Conservation (phyloP, 768 basidiomycete genomes). For the Lactarius akahatsu region DNA sequence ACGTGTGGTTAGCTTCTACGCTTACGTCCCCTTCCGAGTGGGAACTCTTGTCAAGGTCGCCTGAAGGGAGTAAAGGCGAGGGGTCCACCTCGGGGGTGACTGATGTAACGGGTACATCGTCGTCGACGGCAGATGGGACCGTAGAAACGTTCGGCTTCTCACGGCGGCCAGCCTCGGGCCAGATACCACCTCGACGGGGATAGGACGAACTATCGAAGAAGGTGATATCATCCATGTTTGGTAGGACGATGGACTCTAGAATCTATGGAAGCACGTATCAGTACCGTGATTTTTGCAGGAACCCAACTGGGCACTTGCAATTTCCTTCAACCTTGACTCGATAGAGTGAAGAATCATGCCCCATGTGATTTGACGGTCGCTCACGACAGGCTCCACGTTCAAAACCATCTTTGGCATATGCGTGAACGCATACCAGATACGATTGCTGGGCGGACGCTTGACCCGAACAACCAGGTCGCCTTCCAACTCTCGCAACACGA, state of each 20-base stretch:
- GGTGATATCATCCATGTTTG: constrained; percentile 97
- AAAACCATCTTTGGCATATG: constrained; percentile 84
- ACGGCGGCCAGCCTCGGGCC: constrained; percentile 66
- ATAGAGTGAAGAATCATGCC: constrained; percentile 87
- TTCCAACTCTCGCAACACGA: constrained; percentile 84
- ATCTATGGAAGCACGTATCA: constrained; percentile 52
- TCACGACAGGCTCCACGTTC: constrained; percentile 90
- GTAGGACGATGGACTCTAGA: constrained; percentile 89
- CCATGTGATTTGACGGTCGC: constrained; percentile 93
- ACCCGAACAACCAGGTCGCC: constrained; percentile 88
- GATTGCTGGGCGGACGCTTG: constrained; percentile 92
- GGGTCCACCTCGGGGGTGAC: constrained; percentile 34
- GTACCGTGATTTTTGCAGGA: constrained; percentile 15
- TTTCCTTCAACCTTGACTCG: constrained; percentile 83
- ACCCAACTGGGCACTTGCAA: constrained; percentile 49
- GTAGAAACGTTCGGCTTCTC: constrained; percentile 32
- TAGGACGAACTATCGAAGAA: constrained; percentile 81
- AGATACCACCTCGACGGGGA: constrained; percentile 83
- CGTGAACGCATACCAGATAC: constrained; percentile 96
- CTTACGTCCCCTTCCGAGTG: constrained; percentile 37
- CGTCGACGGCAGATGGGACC: constrained; percentile 28
- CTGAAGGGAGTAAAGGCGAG: constrained; percentile 24
- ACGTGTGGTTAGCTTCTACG: constrained; percentile 6
- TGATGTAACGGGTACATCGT: constrained; percentile 36
- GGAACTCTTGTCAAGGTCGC: constrained; percentile 33